phyloP scores from a whole-genome alignment of 768 basidiomycete genomes.

The Mycena rosella region DNA sequence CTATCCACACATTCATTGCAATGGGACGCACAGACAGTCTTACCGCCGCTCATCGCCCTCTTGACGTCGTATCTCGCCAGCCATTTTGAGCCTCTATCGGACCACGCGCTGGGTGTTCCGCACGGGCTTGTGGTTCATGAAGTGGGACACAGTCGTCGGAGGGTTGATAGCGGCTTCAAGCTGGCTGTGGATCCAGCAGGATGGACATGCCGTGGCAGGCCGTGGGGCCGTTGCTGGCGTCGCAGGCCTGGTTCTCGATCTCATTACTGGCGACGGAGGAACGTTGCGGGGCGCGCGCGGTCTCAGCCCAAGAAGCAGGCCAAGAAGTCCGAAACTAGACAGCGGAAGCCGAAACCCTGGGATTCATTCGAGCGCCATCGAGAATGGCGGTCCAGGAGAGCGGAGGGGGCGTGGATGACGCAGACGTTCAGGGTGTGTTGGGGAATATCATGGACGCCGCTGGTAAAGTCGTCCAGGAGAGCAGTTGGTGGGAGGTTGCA shows the following conservation, averaged over 20 bases:
- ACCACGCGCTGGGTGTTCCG: constrained; percentile 83
- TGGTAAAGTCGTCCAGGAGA: constrained; percentile 42
- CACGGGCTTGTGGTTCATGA: constrained; percentile 75
- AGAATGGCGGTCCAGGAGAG: constrained; percentile 65
- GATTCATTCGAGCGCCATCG: constrained; percentile 73
- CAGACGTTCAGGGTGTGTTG: constrained; percentile 60
- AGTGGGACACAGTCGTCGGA: constrained; percentile 79
- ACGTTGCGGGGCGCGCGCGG: constrained; percentile 43
- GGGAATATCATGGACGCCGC: constrained; percentile 54
- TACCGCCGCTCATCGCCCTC: constrained; percentile 82
- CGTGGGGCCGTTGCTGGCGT: constrained; percentile 55
- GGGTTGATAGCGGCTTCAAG: constrained; percentile 65
- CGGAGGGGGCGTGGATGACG: constrained; percentile 40
- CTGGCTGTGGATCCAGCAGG: constrained; percentile 62
- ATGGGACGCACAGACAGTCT: constrained; percentile 75
- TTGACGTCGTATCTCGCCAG: constrained; percentile 83
- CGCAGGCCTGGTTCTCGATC: constrained; percentile 56
- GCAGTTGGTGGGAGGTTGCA: constrained; percentile 49
- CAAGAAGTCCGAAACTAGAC: constrained; percentile 36
- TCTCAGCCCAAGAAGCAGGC: constrained; percentile 38
- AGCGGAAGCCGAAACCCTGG: constrained; percentile 65
- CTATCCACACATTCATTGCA: constrained; percentile 64
- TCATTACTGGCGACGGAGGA: constrained; percentile 54
- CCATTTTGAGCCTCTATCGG: constrained; percentile 80
- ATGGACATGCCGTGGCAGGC: constrained; percentile 49